Base-by-base conservation (phyloP, 2,329 filamentous ascomycete genomes). In the Diaporthe humulicola region DNA sequence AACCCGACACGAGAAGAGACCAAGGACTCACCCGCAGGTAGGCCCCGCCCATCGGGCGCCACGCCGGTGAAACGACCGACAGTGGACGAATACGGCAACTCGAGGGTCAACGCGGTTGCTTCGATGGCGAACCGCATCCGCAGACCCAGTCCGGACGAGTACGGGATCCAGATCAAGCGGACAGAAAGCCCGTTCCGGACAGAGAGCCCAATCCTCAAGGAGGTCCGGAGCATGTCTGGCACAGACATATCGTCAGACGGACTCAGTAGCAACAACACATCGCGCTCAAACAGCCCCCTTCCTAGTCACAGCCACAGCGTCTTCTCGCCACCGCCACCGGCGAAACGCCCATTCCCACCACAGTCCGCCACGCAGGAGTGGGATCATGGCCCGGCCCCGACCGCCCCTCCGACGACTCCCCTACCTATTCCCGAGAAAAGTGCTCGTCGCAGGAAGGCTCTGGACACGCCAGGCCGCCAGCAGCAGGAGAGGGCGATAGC, bases 301-400 rank as follows among this genome's bases (percentile, higher is more conserved):
- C 33, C 58, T 9, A 64, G 28, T 22, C 70, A 38, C 28, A 67
- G 67, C 67, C 73, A 71, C 67, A 74, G 72, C 60, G 74, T 76
- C 71, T 76, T 76, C 60, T 76, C 74, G 28, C 74, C 74, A n/a
- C 74, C 71, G 58, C 72, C 74, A 5, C 36, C 30, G 42, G 52
- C 52, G 33, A 70, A 54, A 4, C 72, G 66, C n/a, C 25, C 33
- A 12, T 40, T 30, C 12, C 40, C 58, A 8, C 52, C 70, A 22
- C 30, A 36, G 12, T 61, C 71, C 42, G 57, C 40, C 25, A 54
- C 14, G 22, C 30, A 42, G 5, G 74, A 75, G 8, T 75, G 74
- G 74, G 48, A 64, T 19, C 70, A 64, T 19, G 72, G 74, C 25
- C 74, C 74, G 33, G 74, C 74, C 7, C 72, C 73, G 3, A 61